These are phyloP conservation scores for Skeletonema potamos DNA, from an alignment of 108 stramenopile genomes.

Conservation along the genomic window DNA sequence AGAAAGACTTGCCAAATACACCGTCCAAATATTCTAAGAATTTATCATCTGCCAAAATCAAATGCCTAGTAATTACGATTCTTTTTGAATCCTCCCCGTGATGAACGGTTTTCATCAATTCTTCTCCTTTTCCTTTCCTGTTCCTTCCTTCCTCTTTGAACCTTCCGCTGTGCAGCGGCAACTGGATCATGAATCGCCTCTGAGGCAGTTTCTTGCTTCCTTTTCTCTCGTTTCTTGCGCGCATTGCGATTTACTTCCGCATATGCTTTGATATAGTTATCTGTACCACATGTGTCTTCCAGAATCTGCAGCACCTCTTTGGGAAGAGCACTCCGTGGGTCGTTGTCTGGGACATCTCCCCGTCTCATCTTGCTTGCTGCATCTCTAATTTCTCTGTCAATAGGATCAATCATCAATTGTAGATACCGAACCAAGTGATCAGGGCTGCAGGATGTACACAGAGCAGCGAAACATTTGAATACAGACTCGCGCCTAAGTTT, in stretches of 20 bases:
- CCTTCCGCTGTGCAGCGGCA: slow-evolving; percentile 68
- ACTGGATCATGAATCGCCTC: slow-evolving; percentile 74
- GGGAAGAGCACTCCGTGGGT: slow-evolving; percentile 48
- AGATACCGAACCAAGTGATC: slow-evolving; percentile 56
- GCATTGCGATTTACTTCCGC: slow-evolving; percentile 70
- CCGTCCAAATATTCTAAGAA: too few species aligned
- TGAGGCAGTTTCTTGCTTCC: slow-evolving; percentile 61
- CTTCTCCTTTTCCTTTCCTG: slow-evolving; percentile 74
- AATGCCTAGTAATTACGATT: slow-evolving; percentile 12
- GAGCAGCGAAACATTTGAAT: slow-evolving; percentile 85
- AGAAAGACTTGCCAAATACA: too few species aligned
- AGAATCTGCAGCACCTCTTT: slow-evolving; percentile 72
- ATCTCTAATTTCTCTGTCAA: slow-evolving; percentile 76
- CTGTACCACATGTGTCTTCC: slow-evolving; percentile 69
- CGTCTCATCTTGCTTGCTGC: slow-evolving; percentile 50
- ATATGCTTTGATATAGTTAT: slow-evolving; percentile 65
- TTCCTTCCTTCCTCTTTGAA: slow-evolving; percentile 67
- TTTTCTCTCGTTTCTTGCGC: slow-evolving; percentile 66
- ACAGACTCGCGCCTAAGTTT: slow-evolving; percentile 65
- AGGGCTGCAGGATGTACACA: slow-evolving; percentile 48
- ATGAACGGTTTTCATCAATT: slow-evolving; percentile 54
- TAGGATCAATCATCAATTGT: slow-evolving; percentile 78
- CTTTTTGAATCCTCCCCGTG: slow-evolving; percentile 49
- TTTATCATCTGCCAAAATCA: too few species aligned
- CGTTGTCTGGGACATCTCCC: slow-evolving; percentile 19